These are phyloP conservation scores for Spongospora subterranea DNA, from an alignment of 208 protist species.

Conservation along the genomic window DNA sequence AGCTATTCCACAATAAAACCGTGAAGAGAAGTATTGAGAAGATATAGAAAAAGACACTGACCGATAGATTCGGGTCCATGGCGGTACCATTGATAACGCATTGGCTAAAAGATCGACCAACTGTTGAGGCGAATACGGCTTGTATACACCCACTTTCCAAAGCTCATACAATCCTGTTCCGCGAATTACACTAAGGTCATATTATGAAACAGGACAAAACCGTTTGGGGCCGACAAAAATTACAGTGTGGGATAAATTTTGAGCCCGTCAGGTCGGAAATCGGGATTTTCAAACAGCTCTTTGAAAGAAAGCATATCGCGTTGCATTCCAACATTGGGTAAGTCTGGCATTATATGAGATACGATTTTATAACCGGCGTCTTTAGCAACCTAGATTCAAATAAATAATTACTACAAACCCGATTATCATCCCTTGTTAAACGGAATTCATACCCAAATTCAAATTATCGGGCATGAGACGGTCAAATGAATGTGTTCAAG, in stretches of 20 bases:
- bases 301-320: constrained; percentile 69
- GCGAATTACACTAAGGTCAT: constrained; percentile 85
- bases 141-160: constrained; percentile 81
- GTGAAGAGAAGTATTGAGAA: too few species aligned
- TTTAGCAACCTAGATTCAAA: constrained; percentile 79
- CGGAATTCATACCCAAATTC: neutral
- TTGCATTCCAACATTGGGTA: constrained; percentile 88
- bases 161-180: constrained; percentile 95
- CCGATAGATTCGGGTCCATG: constrained; percentile 97
- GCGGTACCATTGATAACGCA: constrained; percentile 90
- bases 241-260: constrained; percentile 97
- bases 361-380: constrained; percentile 98
- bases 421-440: neutral
- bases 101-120: constrained; percentile 90
- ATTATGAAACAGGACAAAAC: neutral
- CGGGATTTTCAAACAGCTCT: constrained; percentile 91
- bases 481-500: neutral
- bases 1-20: too few species aligned
- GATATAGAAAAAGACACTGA: neutral
- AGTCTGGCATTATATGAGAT: constrained; percentile 99
- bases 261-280: constrained; percentile 94
- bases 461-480: neutral
- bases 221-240: neutral
- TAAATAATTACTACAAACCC: neutral
- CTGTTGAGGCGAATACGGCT: constrained; percentile 64